These are phyloP conservation scores for Flaveria floridana DNA, from an alignment of 140 eudicot species.

Conservation along the genomic window DNA sequence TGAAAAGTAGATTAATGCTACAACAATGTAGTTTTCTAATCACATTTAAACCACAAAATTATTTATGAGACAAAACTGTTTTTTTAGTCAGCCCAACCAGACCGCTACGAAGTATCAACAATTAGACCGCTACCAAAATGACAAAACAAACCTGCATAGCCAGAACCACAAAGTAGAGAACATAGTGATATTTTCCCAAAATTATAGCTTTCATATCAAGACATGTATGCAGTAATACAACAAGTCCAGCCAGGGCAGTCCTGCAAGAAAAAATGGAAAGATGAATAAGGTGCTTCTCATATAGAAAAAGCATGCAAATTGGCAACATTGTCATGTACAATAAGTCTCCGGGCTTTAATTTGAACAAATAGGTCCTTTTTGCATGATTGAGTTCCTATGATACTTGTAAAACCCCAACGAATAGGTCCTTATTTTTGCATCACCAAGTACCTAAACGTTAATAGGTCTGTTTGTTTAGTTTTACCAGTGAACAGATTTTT, in stretches of 20 bases:
- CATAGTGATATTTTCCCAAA: slow-evolving; percentile 88
- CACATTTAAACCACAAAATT: not conserved
- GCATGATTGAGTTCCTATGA: not conserved
- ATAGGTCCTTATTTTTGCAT: too few relatives aligned
- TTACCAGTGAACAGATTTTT: not conserved
- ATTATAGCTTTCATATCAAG: slow-evolving; percentile 89
- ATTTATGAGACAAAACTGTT: not conserved
- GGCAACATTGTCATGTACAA: not conserved
- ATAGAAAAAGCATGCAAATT: not conserved
- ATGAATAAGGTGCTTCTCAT: not conserved
- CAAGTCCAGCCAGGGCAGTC: slow-evolving; percentile 86
- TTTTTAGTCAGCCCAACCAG: not conserved
- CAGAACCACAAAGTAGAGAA: slow-evolving; percentile 77
- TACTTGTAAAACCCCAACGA: too few relatives aligned
- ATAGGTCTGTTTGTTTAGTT: not conserved
- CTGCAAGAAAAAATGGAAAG: slow-evolving; percentile 28
- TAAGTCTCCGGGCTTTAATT: not conserved
- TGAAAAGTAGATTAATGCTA: not conserved
- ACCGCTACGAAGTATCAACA: not conserved
- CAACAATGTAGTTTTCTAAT: not conserved
- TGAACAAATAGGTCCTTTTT: not conserved
- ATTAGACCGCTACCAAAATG: not conserved
- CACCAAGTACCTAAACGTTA: not conserved
- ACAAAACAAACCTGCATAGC: slow-evolving; percentile 90
- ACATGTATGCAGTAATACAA: slow-evolving; percentile 70